phyloP scores from a whole-genome alignment of 176 grass and related monocot species.

The Musa troglodytarum region DNA sequence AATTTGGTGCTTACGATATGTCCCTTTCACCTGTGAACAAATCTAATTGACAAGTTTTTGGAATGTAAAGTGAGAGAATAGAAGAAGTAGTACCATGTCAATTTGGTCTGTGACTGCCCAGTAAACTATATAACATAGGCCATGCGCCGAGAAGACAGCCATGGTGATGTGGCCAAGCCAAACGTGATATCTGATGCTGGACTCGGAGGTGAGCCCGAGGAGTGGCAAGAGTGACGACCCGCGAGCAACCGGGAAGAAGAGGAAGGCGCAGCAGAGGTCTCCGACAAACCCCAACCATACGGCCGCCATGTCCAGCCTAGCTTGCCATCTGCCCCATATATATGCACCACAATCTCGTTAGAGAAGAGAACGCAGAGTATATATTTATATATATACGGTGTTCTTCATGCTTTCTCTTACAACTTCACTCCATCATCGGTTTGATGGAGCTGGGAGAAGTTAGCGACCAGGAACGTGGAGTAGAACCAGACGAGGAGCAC shows the following conservation, averaged over 20 bases:
- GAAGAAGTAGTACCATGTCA: slow-evolving; percentile 25
- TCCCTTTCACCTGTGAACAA: no score
- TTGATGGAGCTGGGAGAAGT: slow-evolving; percentile 24
- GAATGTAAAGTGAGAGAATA: no score
- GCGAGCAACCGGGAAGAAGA: slow-evolving; percentile 42
- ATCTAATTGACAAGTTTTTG: no score
- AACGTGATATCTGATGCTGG: slow-evolving; percentile 57
- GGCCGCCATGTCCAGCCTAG: slow-evolving; percentile 23
- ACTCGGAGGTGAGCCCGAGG: slow-evolving; percentile 48
- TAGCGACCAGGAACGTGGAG: slow-evolving; percentile 17
- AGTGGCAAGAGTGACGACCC: slow-evolving; percentile 39
- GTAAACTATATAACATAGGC: slow-evolving; percentile 26
- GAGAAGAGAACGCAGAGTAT: neutral
- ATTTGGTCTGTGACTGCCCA: slow-evolving; percentile 44
- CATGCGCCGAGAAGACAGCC: slow-evolving; percentile 36
- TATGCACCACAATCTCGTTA: neutral
- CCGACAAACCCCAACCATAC: slow-evolving; percentile 30
- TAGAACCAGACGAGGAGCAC: slow-evolving; percentile 44
- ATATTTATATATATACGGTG: no score
- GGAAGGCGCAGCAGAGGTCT: slow-evolving; percentile 35
- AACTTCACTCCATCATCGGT: slow-evolving; percentile 25
- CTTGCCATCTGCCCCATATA: slow-evolving; percentile 39
- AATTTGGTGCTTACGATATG: no score
- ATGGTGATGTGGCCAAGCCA: slow-evolving; percentile 48
- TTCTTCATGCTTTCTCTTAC: slow-evolving; percentile 19